phyloP scores from a whole-genome alignment of 192 early-diverging fungal genomes.

The Coemansia sp. region DNA sequence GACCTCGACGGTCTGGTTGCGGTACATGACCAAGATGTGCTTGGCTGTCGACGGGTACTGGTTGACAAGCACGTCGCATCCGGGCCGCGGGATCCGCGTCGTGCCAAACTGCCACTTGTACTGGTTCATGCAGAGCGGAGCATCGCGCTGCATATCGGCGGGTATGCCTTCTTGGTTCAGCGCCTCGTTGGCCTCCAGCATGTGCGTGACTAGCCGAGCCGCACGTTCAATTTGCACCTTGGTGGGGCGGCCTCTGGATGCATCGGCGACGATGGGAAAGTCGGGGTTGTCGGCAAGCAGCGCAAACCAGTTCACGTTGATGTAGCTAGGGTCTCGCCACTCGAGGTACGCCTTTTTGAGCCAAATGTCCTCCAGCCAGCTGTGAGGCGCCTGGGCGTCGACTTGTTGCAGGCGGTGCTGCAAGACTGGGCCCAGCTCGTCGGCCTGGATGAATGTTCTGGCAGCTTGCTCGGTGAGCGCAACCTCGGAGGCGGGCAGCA shows the following conservation, averaged over 20 bases:
- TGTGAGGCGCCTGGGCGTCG: slow-evolving; percentile 65
- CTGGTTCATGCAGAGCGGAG: slow-evolving; percentile 94
- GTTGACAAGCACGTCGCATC: slow-evolving; percentile 67
- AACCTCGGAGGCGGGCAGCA: slow-evolving; percentile 62
- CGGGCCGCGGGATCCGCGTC: slow-evolving; percentile 66
- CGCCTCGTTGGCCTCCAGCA: slow-evolving; percentile 72
- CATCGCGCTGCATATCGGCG: slow-evolving; percentile 65
- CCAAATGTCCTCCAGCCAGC: slow-evolving; percentile 90
- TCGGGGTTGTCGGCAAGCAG: slow-evolving; percentile 63
- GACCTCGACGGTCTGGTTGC: slow-evolving; percentile 82
- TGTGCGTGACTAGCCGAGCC: slow-evolving; percentile 65
- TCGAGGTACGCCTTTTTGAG: slow-evolving; percentile 78
- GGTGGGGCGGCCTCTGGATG: slow-evolving; percentile 55
- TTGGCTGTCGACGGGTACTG: slow-evolving; percentile 68
- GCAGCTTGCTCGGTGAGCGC: slow-evolving; percentile 62
- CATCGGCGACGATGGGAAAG: slow-evolving; percentile 35
- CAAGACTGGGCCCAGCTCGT: slow-evolving; percentile 69
- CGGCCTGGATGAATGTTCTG: slow-evolving; percentile 61
- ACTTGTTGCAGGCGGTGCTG: slow-evolving; percentile 69
- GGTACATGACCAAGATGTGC: slow-evolving; percentile 82
- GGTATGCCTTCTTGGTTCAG: slow-evolving; percentile 65
- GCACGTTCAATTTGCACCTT: slow-evolving; percentile 75
- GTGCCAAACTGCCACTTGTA: slow-evolving; percentile 83
- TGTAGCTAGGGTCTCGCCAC: slow-evolving; percentile 77
- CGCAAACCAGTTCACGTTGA: slow-evolving; percentile 92